Conservation (phyloP, 768 basidiomycete species). For the Leccinum ochraceum region DNA sequence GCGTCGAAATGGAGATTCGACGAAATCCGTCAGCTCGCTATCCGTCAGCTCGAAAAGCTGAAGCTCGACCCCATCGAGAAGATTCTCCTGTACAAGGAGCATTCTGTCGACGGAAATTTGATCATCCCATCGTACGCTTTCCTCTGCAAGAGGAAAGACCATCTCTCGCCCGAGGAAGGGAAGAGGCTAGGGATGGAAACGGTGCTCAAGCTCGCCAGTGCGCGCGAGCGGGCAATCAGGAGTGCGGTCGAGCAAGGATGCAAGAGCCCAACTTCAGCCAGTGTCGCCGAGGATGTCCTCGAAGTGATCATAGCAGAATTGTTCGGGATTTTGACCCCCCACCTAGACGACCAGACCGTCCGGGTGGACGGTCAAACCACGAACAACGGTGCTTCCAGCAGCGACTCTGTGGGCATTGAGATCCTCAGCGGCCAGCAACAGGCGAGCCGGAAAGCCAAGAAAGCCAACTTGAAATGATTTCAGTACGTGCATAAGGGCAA, state of each 20-base stretch:
- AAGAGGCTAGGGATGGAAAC: slow-evolving; percentile 58
- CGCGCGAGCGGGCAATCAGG: slow-evolving; percentile 46
- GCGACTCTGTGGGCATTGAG: not conserved
- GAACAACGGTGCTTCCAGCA: not conserved
- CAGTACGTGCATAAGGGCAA: not conserved
- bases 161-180: slow-evolving; percentile 56
- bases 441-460: too few species aligned
- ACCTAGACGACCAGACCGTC: slow-evolving; percentile 4
- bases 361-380: slow-evolving; percentile 8
- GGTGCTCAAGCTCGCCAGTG: slow-evolving; percentile 49
- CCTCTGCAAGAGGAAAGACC: slow-evolving; percentile 51
- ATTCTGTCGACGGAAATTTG: slow-evolving; percentile 47
- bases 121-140: slow-evolving; percentile 53
- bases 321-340: slow-evolving; percentile 28
- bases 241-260: slow-evolving; percentile 34
- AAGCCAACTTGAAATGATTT: not conserved
- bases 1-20: slow-evolving; percentile 56
- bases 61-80: slow-evolving; percentile 50
- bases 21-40: slow-evolving; percentile 49
- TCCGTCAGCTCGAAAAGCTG: slow-evolving; percentile 56
- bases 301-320: slow-evolving; percentile 32
- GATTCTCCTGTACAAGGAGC: slow-evolving; percentile 56
- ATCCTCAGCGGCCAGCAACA: not conserved
- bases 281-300: slow-evolving; percentile 29
- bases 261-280: slow-evolving; percentile 29